phyloP scores from a whole-genome alignment of 768 basidiomycete genomes.

The Kwoniella bestiolae region DNA sequence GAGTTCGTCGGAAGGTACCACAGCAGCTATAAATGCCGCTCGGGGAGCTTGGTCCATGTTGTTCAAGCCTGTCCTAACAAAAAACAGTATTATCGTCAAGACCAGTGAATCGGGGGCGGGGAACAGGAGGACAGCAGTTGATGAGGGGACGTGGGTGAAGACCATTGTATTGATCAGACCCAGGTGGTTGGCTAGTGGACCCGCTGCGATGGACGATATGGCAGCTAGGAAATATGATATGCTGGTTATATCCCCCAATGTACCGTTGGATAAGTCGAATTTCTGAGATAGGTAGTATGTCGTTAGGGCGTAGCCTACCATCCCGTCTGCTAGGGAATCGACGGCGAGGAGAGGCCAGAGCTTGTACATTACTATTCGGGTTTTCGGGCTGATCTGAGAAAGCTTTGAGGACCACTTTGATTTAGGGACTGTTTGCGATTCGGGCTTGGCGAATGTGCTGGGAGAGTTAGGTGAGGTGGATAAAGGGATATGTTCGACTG shows the following conservation, averaged over 20 bases:
- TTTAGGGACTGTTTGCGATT: not conserved
- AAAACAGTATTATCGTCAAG: conserved; percentile 34
- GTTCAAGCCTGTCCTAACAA: conserved; percentile 34
- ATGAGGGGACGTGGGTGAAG: conserved; percentile 48
- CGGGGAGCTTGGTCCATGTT: conserved; percentile 50
- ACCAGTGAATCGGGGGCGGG: conserved; percentile 31
- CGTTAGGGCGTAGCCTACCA: conserved; percentile 38
- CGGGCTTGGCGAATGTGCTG: not conserved
- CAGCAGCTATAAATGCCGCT: conserved; percentile 45
- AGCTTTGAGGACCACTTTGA: conserved; percentile 14
- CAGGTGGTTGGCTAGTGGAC: conserved; percentile 38
- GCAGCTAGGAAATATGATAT: conserved; percentile 44
- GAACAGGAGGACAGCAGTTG: conserved; percentile 35
- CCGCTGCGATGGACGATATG: conserved; percentile 40
- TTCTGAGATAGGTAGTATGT: conserved; percentile 38
- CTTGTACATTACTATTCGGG: conserved; percentile 41
- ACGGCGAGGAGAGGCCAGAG: conserved; percentile 39
- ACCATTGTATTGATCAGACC: conserved; percentile 50
- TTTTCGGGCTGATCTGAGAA: conserved; percentile 32
- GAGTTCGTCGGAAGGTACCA: conserved; percentile 33
- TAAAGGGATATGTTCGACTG: not conserved
- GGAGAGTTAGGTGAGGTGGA: not conserved
- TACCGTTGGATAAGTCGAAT: conserved; percentile 28
- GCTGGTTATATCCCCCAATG: conserved; percentile 39
- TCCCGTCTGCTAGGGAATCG: conserved; percentile 43